Evolutionary conservation across 2,329 filamentous ascomycete genomes (phyloP), one percentile per base, ranked within the genome.

Genomic region (Trichophyton verrucosum): DNA sequence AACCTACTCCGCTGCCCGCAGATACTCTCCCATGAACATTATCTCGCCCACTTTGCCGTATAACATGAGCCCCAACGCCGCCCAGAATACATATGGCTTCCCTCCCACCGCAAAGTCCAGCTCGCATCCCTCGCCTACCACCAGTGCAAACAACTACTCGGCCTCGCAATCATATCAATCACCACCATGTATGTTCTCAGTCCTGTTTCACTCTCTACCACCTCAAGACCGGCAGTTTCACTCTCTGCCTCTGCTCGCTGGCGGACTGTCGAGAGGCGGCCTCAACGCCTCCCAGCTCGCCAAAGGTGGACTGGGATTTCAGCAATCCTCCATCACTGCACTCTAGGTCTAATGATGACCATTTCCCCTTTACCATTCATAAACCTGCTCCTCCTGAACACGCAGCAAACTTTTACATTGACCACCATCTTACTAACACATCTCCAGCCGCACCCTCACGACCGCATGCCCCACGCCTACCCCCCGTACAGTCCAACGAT

Each of bases 1-100:
- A 62, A 94, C 90, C 49, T 81, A 89, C 58, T 13, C 40, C 24
- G 89, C 90, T 61, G 89, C 91, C 62, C 89, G 95, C 73, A 85
- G 91, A 71, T 97, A 97, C 76, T 97, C 92, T 55, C 94, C 92
- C 65, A 96, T 96, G 91, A 92, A 96, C 73, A 83, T 85, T 15
- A 78, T 95, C 63, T 90, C 91, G 63, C 89, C 91, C 46, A 84
- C 86, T 38, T 87, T 88, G 61, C 86, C 90, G 38, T 95, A 95
- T 76, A 82, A 83, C 71, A 81, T 77, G 76, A 88, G 78, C 72
- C 83, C 79, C 64, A 83, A 77, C 71, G 78, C 79, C 72, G 66
- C 80, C 67, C 77, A 77, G 62, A 75, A 74, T 68, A 69, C 76
- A 33, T 81, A 81, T 66, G 74, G 74, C 55, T 80, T 82, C 77